Conservation (phyloP, 805 yeast species). For the Saccharomycopsis lassenensis region DNA sequence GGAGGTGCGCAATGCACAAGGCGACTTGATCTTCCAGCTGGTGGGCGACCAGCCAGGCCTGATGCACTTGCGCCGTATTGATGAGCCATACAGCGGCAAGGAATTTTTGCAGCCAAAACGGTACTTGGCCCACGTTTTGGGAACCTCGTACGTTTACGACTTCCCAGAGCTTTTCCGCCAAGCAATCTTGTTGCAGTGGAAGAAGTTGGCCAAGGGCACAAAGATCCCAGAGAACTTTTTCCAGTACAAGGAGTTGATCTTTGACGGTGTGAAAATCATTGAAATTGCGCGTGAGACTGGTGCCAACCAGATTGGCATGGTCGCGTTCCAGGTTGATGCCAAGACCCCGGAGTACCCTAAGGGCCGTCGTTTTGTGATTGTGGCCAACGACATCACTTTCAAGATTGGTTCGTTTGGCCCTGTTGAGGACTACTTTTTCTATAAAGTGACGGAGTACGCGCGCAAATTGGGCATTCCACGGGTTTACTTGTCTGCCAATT, state of each 20-base stretch:
- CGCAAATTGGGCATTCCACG: conserved; percentile 89
- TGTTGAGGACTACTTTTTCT: conserved; percentile 83
- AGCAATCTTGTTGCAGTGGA: conserved; percentile 81
- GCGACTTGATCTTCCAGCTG: conserved; percentile 96
- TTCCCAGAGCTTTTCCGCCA: conserved; percentile 98
- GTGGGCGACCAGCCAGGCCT: conserved; percentile 82
- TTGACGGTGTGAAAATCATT: conserved; percentile 69
- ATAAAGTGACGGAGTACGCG: conserved; percentile 86
- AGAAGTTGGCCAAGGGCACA: conserved; percentile 41
- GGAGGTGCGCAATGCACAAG: conserved; percentile 84
- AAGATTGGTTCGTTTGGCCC: conserved; percentile 99
- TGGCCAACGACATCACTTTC: conserved; percentile 95
- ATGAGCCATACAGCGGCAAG: conserved; percentile 94
- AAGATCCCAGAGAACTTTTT: conserved; percentile 72
- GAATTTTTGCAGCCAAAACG: conserved; percentile 98
- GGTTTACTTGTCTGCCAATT: conserved; percentile 91
- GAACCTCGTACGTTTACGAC: conserved; percentile 95
- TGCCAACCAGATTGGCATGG: conserved; percentile 94
- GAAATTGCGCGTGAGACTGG: conserved; percentile 95
- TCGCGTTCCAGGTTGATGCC: conserved; percentile 82
- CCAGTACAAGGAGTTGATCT: conserved; percentile 68
- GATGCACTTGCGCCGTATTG: conserved; percentile 93
- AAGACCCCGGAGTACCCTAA: conserved; percentile 96
- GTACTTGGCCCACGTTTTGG: conserved; percentile 96
- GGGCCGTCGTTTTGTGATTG: conserved; percentile 86